A percentile compares a stretch with the other conserved stretches of the same genome.
Evolutionary conservation across 805 yeast species (phyloP).

Genomic region (Candida germanica): DNA sequence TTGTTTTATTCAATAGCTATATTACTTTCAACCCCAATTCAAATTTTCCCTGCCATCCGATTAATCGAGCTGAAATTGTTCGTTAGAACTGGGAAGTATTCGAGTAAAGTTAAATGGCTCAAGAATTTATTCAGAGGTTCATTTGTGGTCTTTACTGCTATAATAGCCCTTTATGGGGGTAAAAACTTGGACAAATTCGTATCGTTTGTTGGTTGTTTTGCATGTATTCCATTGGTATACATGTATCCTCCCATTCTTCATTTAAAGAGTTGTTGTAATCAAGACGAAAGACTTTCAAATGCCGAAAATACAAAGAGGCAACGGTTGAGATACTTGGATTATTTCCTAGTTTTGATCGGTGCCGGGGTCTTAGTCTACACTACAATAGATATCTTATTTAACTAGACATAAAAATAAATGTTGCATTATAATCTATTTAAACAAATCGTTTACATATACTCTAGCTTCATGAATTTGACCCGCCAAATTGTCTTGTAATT

Average conservation of each 20-base stretch:
- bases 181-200: conserved; percentile 69
- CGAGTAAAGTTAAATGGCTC: conserved; percentile 56
- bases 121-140: conserved; percentile 57
- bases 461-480: conserved; percentile 26
- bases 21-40: conserved; percentile 75
- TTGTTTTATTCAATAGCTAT: conserved; percentile 73
- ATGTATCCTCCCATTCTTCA: conserved; percentile 83
- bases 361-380: conserved; percentile 63
- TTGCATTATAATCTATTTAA: conserved; percentile 6
- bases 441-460: conserved; percentile 11
- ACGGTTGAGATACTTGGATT: conserved; percentile 44
- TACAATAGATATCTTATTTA: conserved; percentile 50
- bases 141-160: conserved; percentile 53
- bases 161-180: conserved; percentile 66
- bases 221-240: conserved; percentile 81
- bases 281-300: conserved; percentile 13
- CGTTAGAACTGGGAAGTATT: conserved; percentile 52
- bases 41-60: conserved; percentile 74
- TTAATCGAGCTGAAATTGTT: conserved; percentile 65
- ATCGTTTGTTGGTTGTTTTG: conserved; percentile 79
- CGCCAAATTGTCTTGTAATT: conserved; percentile 17
- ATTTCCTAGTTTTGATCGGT: conserved; percentile 52
- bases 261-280: conserved; percentile 46
- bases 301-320: conserved; percentile 28
- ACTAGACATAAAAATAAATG: conserved; percentile 1